phyloP scores from a whole-genome alignment of 2,329 filamentous ascomycete genomes.

The Nannizzia gypsea region DNA sequence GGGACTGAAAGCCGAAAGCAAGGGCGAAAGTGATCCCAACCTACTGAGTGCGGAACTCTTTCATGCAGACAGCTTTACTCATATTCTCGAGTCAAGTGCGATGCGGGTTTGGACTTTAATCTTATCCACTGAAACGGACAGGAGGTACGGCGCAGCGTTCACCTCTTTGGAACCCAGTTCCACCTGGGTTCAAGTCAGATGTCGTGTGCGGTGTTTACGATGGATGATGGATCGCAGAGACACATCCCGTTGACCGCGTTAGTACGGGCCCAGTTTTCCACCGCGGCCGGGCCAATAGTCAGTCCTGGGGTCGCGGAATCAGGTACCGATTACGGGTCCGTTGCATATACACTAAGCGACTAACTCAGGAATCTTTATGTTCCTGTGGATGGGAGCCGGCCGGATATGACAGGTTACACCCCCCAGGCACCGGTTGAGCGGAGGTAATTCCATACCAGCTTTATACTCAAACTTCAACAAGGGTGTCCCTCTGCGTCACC shows the following conservation, averaged over 20 bases:
- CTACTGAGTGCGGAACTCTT: background rate
- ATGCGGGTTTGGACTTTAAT: background rate
- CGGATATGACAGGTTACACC: background rate
- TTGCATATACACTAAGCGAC: conserved; percentile 1
- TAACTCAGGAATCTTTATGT: too few species aligned
- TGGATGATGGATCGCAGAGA: background rate
- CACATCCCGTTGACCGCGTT: background rate
- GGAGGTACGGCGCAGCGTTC: background rate
- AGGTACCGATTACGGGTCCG: conserved; percentile 3
- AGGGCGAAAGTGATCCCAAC: background rate
- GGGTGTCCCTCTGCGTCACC: background rate
- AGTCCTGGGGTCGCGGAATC: conserved; percentile 1
- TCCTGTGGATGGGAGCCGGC: too few species aligned
- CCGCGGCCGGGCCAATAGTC: conserved; percentile 1
- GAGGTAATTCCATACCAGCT: background rate
- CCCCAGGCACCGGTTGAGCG: background rate
- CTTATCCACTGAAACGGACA: background rate
- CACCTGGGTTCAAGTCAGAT: background rate
- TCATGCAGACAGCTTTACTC: background rate
- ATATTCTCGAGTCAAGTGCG: background rate
- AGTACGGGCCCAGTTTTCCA: conserved; percentile 1
- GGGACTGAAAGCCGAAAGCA: background rate
- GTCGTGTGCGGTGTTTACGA: background rate
- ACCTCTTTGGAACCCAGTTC: background rate
- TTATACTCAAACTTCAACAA: background rate